A percentile compares a stretch with the other conserved stretches of the same genome.
Evolutionary conservation across 805 yeast genomes (phyloP).

Genomic region (Metschnikowia arizonensis): DNA sequence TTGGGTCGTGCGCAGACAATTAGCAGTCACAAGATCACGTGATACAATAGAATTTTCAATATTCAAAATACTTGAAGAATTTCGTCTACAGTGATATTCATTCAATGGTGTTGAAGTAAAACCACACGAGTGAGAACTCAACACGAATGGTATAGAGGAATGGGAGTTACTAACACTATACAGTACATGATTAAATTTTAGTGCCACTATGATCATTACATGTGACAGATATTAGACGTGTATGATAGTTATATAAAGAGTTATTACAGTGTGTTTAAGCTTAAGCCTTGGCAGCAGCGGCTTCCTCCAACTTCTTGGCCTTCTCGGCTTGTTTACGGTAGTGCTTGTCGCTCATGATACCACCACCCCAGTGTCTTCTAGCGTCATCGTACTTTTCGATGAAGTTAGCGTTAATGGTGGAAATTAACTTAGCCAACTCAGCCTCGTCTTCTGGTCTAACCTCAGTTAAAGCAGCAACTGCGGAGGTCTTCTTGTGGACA

Average conservation of each 20-base stretch:
- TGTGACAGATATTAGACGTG: background rate
- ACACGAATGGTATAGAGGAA: too few species aligned
- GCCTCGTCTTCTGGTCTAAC: constrained; percentile 99
- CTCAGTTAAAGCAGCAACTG: constrained; percentile 96
- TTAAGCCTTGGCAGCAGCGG: constrained; percentile 15
- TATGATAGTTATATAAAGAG: background rate
- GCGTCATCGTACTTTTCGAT: constrained; percentile 89
- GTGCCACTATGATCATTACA: background rate
- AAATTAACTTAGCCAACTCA: constrained; percentile 86
- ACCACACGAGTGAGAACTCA: background rate
- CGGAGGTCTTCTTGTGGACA: constrained; percentile 95
- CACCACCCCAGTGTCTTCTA: constrained; percentile 99
- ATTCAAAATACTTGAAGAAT: background rate
- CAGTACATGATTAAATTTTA: too few species aligned
- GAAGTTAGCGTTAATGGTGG: constrained; percentile 92
- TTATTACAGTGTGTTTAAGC: background rate
- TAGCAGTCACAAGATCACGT: constrained; percentile 20
- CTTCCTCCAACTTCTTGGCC: constrained; percentile 51
- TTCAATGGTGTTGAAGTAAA: background rate
- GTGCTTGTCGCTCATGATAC: constrained; percentile 94
- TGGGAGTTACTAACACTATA: too few species aligned
- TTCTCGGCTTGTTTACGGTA: constrained; percentile 77
- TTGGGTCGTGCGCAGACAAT: constrained; percentile 14
- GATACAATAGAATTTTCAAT: background rate
- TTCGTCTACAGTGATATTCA: background rate